A percentile compares a stretch with the other conserved stretches of the same genome.
These are phyloP conservation scores for Cucumis cinereus DNA, from an alignment of 306 rosid species.

Conservation along the genomic window DNA sequence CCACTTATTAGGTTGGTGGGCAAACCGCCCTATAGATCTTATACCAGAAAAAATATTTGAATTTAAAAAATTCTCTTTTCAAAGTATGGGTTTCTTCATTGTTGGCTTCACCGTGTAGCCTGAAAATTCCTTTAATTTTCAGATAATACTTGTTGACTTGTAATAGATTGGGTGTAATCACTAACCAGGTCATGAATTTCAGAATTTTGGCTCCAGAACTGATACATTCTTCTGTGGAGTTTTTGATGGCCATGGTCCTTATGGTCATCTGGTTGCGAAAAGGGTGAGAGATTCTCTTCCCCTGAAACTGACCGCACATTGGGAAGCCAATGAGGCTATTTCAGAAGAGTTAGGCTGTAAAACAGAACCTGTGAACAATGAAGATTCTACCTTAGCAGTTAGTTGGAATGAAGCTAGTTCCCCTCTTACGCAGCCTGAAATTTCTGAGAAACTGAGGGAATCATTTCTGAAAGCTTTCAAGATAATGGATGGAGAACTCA, in stretches of 20 bases:
- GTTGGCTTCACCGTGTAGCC: neutral
- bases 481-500: slow-evolving; percentile 80
- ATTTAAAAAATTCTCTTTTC: neutral
- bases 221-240: slow-evolving; percentile 10
- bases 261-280: slow-evolving; percentile 38
- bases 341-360: slow-evolving; percentile 57
- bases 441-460: slow-evolving; percentile 58
- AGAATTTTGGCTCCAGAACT: slow-evolving; percentile 74
- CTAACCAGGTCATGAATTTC: slow-evolving; percentile 18
- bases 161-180: neutral
- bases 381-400: slow-evolving; percentile 34
- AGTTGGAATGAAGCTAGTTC: slow-evolving; percentile 51
- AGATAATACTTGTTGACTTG: neutral
- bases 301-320: slow-evolving; percentile 62
- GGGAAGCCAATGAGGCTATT: slow-evolving; percentile 57
- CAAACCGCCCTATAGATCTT: neutral
- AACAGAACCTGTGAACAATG: slow-evolving; percentile 49
- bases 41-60: neutral
- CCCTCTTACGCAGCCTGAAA: slow-evolving; percentile 42
- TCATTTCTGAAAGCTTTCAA: slow-evolving; percentile 73
- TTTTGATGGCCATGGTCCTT: too few species aligned
- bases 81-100: neutral
- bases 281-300: slow-evolving; percentile 97
- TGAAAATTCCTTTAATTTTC: neutral
- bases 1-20: too few species aligned